A percentile compares a stretch with the other conserved stretches of the same genome.
Conservation (phyloP, 306 rosid species). For the Quercus alba region DNA sequence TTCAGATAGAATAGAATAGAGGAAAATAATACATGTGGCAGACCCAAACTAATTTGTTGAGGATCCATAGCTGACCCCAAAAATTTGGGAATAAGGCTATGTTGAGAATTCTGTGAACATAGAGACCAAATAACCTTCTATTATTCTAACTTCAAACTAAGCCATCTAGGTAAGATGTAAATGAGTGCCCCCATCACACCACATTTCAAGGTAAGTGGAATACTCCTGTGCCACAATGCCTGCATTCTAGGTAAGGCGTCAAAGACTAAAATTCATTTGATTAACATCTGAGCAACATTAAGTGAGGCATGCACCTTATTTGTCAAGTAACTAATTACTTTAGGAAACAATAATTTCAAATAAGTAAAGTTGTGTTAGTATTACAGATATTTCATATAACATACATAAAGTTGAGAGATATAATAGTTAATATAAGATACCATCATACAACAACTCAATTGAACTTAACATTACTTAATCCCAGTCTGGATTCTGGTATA, state of each 20-base stretch:
- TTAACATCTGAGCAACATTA: background rate
- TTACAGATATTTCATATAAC: background rate
- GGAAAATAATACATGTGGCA: too few species aligned
- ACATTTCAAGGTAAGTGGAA: background rate
- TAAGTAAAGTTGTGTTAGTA: background rate
- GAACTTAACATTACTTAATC: background rate
- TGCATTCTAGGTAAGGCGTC: background rate
- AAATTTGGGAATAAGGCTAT: too few species aligned
- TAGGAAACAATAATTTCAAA: background rate
- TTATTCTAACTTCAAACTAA: background rate
- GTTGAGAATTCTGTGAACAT: background rate
- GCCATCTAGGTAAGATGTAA: background rate
- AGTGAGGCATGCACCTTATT: background rate
- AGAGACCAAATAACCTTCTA: background rate
- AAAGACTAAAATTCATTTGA: background rate
- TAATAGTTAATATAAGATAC: background rate
- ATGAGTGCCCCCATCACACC: background rate
- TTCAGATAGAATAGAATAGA: too few species aligned
- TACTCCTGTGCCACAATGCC: background rate
- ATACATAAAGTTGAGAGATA: background rate
- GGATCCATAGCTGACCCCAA: too few species aligned
- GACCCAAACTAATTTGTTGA: too few species aligned
- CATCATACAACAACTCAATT: background rate
- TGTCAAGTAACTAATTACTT: background rate
- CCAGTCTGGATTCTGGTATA: background rate